Evolutionary conservation across 768 basidiomycete species (phyloP).

Genomic region (Leucocoprinus sp.): DNA sequence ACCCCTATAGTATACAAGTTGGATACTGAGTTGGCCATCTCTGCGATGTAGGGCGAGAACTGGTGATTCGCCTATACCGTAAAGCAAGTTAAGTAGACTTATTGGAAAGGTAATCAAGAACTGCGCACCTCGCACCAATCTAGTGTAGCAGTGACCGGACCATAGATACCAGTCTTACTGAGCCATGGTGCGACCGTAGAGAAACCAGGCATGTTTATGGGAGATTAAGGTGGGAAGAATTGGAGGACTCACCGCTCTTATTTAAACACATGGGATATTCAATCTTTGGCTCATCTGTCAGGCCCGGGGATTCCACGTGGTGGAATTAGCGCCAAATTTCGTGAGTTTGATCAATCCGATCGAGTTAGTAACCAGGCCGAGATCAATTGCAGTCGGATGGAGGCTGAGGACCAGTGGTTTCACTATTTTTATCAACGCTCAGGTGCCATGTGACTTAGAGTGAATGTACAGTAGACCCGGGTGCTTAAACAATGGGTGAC

Average conservation of each 20-base stretch:
- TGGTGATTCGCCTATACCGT: constrained; percentile 64
- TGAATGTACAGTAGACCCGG: too few species aligned
- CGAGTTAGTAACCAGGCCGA: too few species aligned
- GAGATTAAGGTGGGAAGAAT: neutral
- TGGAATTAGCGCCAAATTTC: neutral
- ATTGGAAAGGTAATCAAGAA: neutral
- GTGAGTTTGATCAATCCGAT: too few species aligned
- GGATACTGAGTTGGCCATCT: constrained; percentile 68
- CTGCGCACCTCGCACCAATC: constrained; percentile 65
- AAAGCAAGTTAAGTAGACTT: neutral
- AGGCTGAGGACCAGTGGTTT: too few species aligned
- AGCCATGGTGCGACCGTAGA: constrained; percentile 26
- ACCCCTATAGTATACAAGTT: constrained; percentile 55
- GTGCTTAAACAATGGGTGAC: too few species aligned
- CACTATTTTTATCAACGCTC: too few species aligned
- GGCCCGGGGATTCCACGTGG: neutral
- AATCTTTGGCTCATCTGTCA: neutral
- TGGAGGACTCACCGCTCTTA: neutral
- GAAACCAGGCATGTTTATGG: constrained; percentile 25
- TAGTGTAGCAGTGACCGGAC: constrained; percentile 59
- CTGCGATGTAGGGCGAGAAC: constrained; percentile 70
- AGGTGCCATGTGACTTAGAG: too few species aligned
- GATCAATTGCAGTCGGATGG: too few species aligned
- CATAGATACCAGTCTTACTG: constrained; percentile 42
- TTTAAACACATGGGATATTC: neutral